Conservation (phyloP, 2,329 filamentous ascomycete genomes). For the Venturia oleaginea region DNA sequence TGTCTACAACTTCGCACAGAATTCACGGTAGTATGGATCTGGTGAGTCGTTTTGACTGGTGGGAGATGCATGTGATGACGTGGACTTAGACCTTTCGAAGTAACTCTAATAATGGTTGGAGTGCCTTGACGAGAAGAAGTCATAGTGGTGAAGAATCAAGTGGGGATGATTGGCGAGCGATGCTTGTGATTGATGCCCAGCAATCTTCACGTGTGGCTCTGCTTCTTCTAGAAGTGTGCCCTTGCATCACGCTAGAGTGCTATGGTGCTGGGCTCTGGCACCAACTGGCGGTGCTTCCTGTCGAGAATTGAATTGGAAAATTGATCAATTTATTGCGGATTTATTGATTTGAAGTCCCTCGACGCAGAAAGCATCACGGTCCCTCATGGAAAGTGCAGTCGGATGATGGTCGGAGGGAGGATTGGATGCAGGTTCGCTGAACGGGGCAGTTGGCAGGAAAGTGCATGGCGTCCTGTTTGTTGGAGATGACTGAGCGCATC, state of each 20-base stretch:
- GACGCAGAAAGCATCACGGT: no score
- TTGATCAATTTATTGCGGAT: no score
- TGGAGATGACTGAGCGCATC: not conserved
- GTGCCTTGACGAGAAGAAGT: not conserved
- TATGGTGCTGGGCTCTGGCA: no score
- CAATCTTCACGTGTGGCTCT: not conserved
- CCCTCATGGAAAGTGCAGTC: no score
- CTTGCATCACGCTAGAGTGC: not conserved
- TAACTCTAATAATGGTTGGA: not conserved
- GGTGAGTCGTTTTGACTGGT: not conserved
- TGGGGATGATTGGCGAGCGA: not conserved
- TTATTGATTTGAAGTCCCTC: no score
- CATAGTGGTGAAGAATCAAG: not conserved
- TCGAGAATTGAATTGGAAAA: not conserved
- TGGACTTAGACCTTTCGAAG: not conserved
- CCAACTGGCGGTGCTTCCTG: not conserved
- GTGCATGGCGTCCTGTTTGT: not conserved
- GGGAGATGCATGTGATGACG: not conserved
- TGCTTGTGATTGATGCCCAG: not conserved
- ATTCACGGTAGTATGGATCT: no score
- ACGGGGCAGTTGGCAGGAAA: not conserved
- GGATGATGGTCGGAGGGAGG: no score
- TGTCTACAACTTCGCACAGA: no score
- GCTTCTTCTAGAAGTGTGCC: conserved; percentile 3
- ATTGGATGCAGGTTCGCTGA: no score